Percentiles rank a stretch among this genome's conserved stretches.
These are phyloP conservation scores for Rhizomucor pusillus DNA, from an alignment of 371 early-diverging fungal genomes.

Conservation along the genomic window DNA sequence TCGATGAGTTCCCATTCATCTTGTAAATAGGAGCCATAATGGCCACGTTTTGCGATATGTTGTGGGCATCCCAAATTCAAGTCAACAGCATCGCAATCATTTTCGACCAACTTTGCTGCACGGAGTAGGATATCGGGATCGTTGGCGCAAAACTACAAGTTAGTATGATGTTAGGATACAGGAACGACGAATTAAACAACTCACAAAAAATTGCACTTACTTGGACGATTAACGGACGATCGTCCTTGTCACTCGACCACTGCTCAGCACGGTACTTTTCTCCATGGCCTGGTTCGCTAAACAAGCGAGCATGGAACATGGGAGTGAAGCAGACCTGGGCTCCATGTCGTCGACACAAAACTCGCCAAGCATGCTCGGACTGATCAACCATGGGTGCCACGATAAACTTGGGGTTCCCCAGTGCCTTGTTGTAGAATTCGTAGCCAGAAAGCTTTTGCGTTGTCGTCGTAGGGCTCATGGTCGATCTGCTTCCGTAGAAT, in stretches of 20 bases:
- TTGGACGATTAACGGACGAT: slow-evolving; percentile 93
- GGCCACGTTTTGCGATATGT: slow-evolving; percentile 91
- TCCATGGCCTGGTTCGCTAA: slow-evolving; percentile 59
- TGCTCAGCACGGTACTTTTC: slow-evolving; percentile 70
- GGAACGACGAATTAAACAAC: too few species aligned
- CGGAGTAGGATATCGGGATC: slow-evolving; percentile 83
- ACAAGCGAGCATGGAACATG: slow-evolving; percentile 96
- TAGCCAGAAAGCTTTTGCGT: slow-evolving; percentile 69
- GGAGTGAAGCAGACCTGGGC: slow-evolving; percentile 98
- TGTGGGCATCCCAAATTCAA: slow-evolving; percentile 98
- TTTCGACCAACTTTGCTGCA: slow-evolving; percentile 85
- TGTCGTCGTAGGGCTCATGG: slow-evolving; percentile 10
- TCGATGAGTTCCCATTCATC: slow-evolving; percentile 95
- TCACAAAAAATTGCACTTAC: too few species aligned
- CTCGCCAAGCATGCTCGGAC: slow-evolving; percentile 91
- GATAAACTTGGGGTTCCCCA: slow-evolving; percentile 74
- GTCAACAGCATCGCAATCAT: slow-evolving; percentile 95
- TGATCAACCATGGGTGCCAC: slow-evolving; percentile 97
- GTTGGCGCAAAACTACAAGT: slow-evolving; percentile 95
- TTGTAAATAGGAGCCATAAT: slow-evolving; percentile 96
- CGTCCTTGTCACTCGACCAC: slow-evolving; percentile 74
- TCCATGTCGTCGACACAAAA: slow-evolving; percentile 87
- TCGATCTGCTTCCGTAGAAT: too few species aligned
- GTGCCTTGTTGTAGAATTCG: slow-evolving; percentile 71
- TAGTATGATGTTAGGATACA: background rate